A percentile compares a stretch with the other conserved stretches of the same genome.
phyloP scores from a whole-genome alignment of 495 filamentous ascomycete genomes.

The Hypoxylon subgilvum region DNA sequence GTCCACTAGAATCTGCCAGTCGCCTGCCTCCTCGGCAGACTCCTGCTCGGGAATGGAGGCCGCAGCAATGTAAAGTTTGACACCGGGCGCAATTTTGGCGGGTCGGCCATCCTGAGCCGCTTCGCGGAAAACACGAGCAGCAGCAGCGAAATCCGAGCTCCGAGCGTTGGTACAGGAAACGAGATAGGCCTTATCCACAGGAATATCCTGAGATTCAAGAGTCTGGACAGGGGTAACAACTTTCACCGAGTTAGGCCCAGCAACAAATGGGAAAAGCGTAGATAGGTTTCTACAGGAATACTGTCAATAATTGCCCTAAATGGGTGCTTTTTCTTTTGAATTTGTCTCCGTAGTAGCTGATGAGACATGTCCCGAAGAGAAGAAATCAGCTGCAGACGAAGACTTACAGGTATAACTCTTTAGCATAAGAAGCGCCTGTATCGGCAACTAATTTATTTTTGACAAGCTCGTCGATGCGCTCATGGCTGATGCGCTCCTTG shows the following conservation, averaged over 20 bases:
- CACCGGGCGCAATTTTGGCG: conserved; percentile 77
- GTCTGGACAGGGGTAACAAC: conserved; percentile 77
- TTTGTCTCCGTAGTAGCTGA: too few relatives aligned
- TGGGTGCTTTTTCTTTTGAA: too few relatives aligned
- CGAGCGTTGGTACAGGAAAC: conserved; percentile 91
- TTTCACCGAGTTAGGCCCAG: conserved; percentile 93
- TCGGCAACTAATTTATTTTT: conserved; percentile 72
- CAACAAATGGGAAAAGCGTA: conserved; percentile 82
- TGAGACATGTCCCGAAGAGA: too few relatives aligned
- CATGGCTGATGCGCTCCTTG: conserved; percentile 67
- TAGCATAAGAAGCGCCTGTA: conserved; percentile 79
- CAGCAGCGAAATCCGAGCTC: conserved; percentile 79
- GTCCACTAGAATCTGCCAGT: conserved; percentile 84
- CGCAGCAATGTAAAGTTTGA: conserved; percentile 90
- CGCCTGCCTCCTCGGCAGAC: conserved; percentile 77
- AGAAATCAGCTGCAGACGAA: too few relatives aligned
- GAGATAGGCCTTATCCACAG: conserved; percentile 84
- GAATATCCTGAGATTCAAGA: conserved; percentile 74
- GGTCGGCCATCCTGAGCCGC: conserved; percentile 64
- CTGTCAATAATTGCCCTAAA: too few relatives aligned
- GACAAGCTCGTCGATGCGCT: conserved; percentile 73
- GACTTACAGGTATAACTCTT: conserved; percentile 74
- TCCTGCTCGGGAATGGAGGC: conserved; percentile 82
- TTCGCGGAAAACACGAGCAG: conserved; percentile 85
- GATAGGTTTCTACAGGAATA: conserved; percentile 61